Conservation (phyloP, 108 stramenopile genomes). For the Cyclotella atomus region DNA sequence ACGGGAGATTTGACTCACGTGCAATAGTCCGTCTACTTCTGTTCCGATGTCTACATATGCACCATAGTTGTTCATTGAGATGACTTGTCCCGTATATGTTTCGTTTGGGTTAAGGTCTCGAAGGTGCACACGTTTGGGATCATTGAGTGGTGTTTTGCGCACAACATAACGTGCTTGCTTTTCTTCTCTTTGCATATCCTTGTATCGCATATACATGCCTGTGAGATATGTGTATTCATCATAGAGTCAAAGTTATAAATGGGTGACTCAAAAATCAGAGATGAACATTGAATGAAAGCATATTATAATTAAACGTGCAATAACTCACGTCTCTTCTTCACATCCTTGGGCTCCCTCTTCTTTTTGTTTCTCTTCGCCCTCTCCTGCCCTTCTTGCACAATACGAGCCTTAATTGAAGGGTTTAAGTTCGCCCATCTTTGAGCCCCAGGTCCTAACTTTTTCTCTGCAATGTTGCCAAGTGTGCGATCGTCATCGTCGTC, state of each 20-base stretch:
- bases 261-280: no score
- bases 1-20: conserved; percentile 79
- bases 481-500: conserved; percentile 49
- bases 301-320: no score
- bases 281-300: no score
- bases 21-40: conserved; percentile 88
- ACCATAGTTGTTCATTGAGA: conserved; percentile 86
- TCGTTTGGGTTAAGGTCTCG: conserved; percentile 56
- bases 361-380: conserved; percentile 79
- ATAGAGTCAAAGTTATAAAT: no score
- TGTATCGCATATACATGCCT: conserved; percentile 44
- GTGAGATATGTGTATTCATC: no score
- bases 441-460: neutral
- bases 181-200: conserved; percentile 60
- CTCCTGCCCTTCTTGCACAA: conserved; percentile 69
- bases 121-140: conserved; percentile 55
- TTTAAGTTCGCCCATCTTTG: conserved; percentile 73
- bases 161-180: conserved; percentile 58
- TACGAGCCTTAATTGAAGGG: conserved; percentile 67
- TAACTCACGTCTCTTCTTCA: conserved; percentile 74
- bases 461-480: conserved; percentile 32
- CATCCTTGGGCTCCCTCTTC: conserved; percentile 69
- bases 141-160: conserved; percentile 54
- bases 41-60: conserved; percentile 91
- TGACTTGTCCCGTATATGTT: conserved; percentile 68